Base-by-base conservation (phyloP, 805 yeast species). In the Cyberlindnera xylosilytica region DNA sequence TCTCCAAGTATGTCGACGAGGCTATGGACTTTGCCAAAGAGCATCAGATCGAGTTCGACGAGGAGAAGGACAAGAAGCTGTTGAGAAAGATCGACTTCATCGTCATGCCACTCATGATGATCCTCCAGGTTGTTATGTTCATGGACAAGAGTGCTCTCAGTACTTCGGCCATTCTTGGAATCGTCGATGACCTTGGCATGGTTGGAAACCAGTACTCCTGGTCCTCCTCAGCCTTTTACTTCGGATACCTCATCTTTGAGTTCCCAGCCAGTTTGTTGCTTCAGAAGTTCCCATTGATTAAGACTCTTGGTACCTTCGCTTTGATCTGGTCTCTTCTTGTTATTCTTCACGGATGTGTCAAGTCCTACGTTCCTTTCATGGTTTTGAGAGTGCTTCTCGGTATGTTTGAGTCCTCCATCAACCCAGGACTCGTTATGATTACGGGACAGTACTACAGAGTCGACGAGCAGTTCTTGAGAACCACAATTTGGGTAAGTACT, bases 211-310 rank as follows among this genome's bases (percentile, higher is more conserved):
- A 17, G 22, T 36, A 36, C 23, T 36, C 39, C 19, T 36, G 39
- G 39, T 4, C 10, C 6, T 18, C 34, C 5, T 36, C 39, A 18
- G 23, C 23, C 17, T 36, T 36, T n/a, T 36, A 36, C 16, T 28
- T 36, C 8, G 39, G 39, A 11, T 36, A 28, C 18, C 19, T 36
- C 9, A 30, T 20, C 5, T 27, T 28, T 20, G 33, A 36, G 17
- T 19, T 18, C 10, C 39, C 39, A n/a, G 39, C 39, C 5, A 26
- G 26, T 36, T 36, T 26, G 13, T 18, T 36, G 19, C 23, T 36
- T 6, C 39, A 36, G 24, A 26, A 22, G n/a, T 36, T 27, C 26
- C 39, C 31, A 7, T 23, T 28, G 11, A 15, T 18, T 7, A 36
- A 28, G 32, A 28, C 32, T 12, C 31, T 36, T 28, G 18, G 39